Evolutionary conservation across 2,329 filamentous ascomycete genomes (phyloP), one percentile per base, ranked within the genome.

Genomic region (Dichotomopilus funicola): DNA sequence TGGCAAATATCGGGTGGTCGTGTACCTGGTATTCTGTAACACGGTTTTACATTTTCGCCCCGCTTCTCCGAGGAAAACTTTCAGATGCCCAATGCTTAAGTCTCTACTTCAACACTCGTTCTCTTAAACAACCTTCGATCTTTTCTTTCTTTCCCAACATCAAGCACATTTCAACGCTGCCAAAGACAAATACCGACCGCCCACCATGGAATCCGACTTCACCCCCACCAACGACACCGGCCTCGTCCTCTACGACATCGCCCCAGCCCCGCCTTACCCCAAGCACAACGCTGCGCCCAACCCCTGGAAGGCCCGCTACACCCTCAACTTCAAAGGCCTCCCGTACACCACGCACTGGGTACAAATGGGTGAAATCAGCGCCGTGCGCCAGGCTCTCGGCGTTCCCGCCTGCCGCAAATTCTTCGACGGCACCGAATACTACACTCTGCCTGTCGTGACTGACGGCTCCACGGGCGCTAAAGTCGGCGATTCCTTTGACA

Each of bases 251-350:
- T 87, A 81, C 63, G 86, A 89, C 66, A 69, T 89, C 5, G 69
- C 67, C 6, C 68, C 65, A 0, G 64, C 59, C 0, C 68, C 71
- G 0, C 79, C 84, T 5, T 81, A 74, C 67, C 78, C 74, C 63
- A 69, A 71, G 19, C 69, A 71, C 42, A 69, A 71, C 53, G 88
- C 86, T 86, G 84, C 83, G 1, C 71, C 80, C 38, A 89, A 89
- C 66, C 80, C 85, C 0, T 89, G 85, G 85, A 89, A 87, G 86
- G 83, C 81, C 47, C 83, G 86, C 2, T 70, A 88, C 54, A 67
- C 78, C 1, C 71, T 89, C 53, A 89, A 88, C 71, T 87, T 78
- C 71, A 89, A 89, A 66, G 72, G 72, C 1, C 66, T 88, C 12
- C 76, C 82, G 37, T 89, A 89, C 72, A 75, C 77, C 65, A 89